A percentile compares a stretch with the other conserved stretches of the same genome.
Evolutionary conservation across 2,329 filamentous ascomycete species (phyloP).

Genomic region (Aspergillaceae sp.): DNA sequence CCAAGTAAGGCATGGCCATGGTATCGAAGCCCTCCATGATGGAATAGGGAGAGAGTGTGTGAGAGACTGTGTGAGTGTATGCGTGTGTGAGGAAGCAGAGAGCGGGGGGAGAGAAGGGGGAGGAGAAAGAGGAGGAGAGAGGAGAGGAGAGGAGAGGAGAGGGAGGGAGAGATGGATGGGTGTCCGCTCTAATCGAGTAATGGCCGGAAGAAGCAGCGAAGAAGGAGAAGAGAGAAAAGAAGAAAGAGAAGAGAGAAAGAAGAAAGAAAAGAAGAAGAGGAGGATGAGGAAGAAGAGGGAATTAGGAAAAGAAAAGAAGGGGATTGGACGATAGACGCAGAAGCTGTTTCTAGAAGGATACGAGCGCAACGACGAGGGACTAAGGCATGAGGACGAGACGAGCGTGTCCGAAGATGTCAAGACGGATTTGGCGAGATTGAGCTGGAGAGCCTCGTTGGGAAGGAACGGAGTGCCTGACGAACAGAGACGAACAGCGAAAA

Average conservation of each 20-base stretch:
- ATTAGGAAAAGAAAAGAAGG: constrained; percentile 1
- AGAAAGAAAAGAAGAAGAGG: constrained; percentile 1
- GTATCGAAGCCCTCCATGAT: constrained; percentile 52
- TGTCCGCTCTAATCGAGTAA: background rate
- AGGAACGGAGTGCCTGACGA: no score
- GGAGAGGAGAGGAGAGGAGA: constrained; percentile 3
- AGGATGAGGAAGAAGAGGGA: constrained; percentile 8
- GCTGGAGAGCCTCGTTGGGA: no score
- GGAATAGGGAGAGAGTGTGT: constrained; percentile 4
- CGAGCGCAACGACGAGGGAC: no score
- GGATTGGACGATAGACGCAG: no score
- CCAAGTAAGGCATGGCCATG: constrained; percentile 55
- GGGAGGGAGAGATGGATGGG: constrained; percentile 4
- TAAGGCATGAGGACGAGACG: no score
- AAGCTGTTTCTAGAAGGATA: no score
- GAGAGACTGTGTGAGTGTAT: background rate
- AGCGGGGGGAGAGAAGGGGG: background rate
- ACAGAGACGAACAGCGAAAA: no score
- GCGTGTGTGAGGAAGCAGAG: background rate
- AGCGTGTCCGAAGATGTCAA: no score
- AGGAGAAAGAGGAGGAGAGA: constrained; percentile 1
- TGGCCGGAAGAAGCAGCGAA: constrained; percentile 3
- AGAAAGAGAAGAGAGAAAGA: constrained; percentile 3
- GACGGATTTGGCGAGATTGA: no score
- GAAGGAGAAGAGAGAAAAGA: constrained; percentile 2